Base-by-base conservation (phyloP, 2,329 filamentous ascomycete species). In the Botrytis deweyae region DNA sequence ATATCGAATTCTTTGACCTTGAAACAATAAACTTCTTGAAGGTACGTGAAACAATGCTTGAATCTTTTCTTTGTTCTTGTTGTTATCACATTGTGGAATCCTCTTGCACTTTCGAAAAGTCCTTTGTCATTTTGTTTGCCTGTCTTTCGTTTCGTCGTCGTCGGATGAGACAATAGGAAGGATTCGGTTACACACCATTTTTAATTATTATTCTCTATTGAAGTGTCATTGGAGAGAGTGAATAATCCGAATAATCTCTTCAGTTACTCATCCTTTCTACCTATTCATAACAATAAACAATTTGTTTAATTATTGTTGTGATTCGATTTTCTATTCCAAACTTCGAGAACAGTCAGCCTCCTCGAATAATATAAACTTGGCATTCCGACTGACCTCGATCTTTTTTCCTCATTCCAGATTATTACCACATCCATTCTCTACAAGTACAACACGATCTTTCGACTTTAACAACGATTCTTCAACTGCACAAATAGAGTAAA, bases 361-460 rank as follows among this genome's bases (percentile, higher is more conserved):
- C 40, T 68, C 65, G 29, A n/a, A 33, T 36, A n/a, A 40, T 72
- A 72, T 72, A 72, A 72, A 59, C 9, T 42, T 14, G 70, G 42
- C 63, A 46, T 61, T 49, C 38, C 52, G 6, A 42, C 46, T 72
- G 20, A 42, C 70, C 63, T 44, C 22, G 64, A 42, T 10, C n/a
- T 67, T 67, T 58, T 44, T 58, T n/a, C 49, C 12, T 58, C 49
- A 63, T 67, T 72, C 46, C 70, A 68, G 62, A 67, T 36, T 59
- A 29, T 33, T 58, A 42, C 62, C 42, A 59, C 38, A 61, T 67
- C 33, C 38, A 58, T 55, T 67, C n/a, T 40, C 65, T 55, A 68
- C 46, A 55, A 42, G 4, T 58, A 58, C 49, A 58, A 14, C 52
- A 68, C 46, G 36, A 58, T 68, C 65, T 40, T 68, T 67, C 61